These are phyloP conservation scores for Corylus americana DNA, from an alignment of 306 rosid species.

Conservation along the genomic window DNA sequence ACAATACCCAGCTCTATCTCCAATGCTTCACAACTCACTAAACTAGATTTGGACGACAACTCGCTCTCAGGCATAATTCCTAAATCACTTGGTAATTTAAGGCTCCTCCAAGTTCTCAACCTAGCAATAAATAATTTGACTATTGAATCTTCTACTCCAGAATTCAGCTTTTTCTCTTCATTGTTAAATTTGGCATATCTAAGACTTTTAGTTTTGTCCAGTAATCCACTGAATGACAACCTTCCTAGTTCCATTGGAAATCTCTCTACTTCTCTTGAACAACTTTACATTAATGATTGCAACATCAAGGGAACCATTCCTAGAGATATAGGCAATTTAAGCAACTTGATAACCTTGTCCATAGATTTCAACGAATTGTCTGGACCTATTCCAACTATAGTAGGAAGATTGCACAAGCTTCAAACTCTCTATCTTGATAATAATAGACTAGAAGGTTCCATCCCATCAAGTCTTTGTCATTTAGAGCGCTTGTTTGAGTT, in stretches of 20 bases:
- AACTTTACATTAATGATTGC: accelerated
- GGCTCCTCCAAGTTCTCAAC: slow-evolving; percentile 17
- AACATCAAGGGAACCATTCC: slow-evolving; percentile 11
- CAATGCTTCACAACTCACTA: too few relatives aligned
- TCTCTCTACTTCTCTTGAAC: neutral
- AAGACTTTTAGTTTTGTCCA: neutral
- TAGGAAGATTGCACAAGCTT: neutral
- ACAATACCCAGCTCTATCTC: too few relatives aligned
- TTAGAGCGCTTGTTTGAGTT: neutral
- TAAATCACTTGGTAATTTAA: neutral
- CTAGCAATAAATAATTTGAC: neutral
- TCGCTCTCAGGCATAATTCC: neutral
- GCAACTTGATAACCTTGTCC: neutral
- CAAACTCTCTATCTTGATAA: neutral
- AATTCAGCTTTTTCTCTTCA: neutral
- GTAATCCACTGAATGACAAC: neutral
- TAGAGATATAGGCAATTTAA: neutral
- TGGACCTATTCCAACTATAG: neutral
- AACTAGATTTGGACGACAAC: too few relatives aligned
- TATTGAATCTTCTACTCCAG: neutral
- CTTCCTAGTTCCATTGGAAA: neutral
- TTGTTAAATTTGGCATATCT: neutral
- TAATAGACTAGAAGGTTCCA: slow-evolving; percentile 1
- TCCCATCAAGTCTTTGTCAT: slow-evolving; percentile 12
- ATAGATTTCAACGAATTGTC: neutral